A percentile compares a stretch with the other conserved stretches of the same genome.
Evolutionary conservation across 2,329 filamentous ascomycete species (phyloP).

Genomic region (Nakataea oryzae): DNA sequence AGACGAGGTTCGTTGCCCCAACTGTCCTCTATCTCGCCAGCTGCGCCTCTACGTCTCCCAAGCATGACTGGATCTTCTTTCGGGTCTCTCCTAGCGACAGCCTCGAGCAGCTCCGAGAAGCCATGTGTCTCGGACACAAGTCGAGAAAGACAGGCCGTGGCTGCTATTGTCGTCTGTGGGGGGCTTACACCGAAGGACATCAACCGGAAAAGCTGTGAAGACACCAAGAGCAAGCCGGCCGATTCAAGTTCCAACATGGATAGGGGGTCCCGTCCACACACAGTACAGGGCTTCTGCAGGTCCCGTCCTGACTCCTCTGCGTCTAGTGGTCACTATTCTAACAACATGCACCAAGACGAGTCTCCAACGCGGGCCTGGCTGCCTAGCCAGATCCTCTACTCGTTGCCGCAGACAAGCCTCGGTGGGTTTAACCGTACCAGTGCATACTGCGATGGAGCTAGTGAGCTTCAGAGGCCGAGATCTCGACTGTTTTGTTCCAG

Average conservation of each 20-base stretch:
- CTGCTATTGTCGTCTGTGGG: conserved; percentile 1
- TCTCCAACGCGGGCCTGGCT: conserved; percentile 14
- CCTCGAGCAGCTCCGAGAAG: not conserved
- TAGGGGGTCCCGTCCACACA: not conserved
- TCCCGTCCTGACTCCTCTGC: not conserved
- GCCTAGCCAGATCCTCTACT: conserved; percentile 11
- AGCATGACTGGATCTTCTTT: conserved; percentile 9
- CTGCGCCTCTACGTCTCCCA: conserved; percentile 7
- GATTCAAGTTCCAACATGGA: not conserved
- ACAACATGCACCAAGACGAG: conserved; percentile 5
- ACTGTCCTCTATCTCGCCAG: conserved; percentile 8
- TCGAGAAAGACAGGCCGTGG: not conserved
- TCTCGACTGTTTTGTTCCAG: not conserved
- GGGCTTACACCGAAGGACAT: conserved; percentile 1
- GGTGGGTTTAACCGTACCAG: not conserved
- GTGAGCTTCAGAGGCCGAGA: not conserved
- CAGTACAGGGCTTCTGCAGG: not conserved
- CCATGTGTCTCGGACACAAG: not conserved
- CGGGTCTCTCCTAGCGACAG: conserved; percentile 8
- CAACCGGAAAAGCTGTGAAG: not conserved
- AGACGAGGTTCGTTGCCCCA: conserved; percentile 9
- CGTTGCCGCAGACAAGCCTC: conserved; percentile 6
- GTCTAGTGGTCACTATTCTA: not conserved
- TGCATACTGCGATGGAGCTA: not conserved
- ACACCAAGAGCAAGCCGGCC: not conserved